These are phyloP conservation scores for Camillea tinctor DNA, from an alignment of 2,329 filamentous ascomycete species.

Conservation along the genomic window DNA sequence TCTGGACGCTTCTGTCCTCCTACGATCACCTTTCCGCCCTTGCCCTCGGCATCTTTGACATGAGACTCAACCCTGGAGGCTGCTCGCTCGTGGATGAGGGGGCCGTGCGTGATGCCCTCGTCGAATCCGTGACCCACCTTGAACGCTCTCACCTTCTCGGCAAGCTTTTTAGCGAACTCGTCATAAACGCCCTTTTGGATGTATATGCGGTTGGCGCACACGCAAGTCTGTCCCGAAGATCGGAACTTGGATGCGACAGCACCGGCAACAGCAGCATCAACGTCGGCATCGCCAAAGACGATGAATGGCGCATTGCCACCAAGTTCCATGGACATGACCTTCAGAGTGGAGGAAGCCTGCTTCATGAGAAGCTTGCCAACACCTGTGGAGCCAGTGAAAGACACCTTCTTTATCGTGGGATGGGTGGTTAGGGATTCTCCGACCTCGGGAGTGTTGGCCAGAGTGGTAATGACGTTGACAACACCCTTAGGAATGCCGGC, in stretches of 20 bases:
- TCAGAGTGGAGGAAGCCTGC: constrained; percentile 80
- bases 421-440: constrained; percentile 75
- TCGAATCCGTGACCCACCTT: constrained; percentile 74
- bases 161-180: constrained; percentile 65
- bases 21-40: constrained; percentile 72
- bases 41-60: constrained; percentile 73
- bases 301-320: constrained; percentile 96
- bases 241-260: constrained; percentile 90
- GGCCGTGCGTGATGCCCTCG: constrained; percentile 71
- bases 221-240: constrained; percentile 92
- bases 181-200: constrained; percentile 79
- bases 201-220: constrained; percentile 82
- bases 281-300: constrained; percentile 91
- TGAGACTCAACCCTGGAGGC: constrained; percentile 76
- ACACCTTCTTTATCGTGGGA: constrained; percentile 80
- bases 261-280: constrained; percentile 79
- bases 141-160: constrained; percentile 71
- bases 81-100: constrained; percentile 82
- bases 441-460: constrained; percentile 76
- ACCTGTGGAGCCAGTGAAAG: constrained; percentile 80
- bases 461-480: constrained; percentile 81
- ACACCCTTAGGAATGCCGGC: constrained; percentile 90
- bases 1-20: constrained; percentile 74
- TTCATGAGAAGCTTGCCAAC: constrained; percentile 81
- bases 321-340: constrained; percentile 82